Evolutionary conservation across 1,284 basidiomycete species (phyloP).

Genomic region (Cronartium ribicola): DNA sequence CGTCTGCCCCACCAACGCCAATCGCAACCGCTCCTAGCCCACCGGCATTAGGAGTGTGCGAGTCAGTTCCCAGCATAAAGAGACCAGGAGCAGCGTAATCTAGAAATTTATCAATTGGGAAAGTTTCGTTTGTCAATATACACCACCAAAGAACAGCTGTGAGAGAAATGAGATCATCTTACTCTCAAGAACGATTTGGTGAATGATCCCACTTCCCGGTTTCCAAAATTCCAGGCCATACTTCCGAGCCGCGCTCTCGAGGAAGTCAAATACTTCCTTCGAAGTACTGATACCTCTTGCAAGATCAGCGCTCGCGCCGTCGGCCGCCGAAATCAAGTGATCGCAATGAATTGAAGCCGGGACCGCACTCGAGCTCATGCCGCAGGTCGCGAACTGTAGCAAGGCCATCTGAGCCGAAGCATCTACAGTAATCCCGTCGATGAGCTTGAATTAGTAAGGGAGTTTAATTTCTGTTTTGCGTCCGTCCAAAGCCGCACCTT

Average conservation of each 20-base stretch:
- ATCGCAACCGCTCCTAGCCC: constrained; percentile 97
- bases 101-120: constrained; percentile 9
- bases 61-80: constrained; percentile 67
- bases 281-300: constrained; percentile 56
- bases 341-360: constrained; percentile 90
- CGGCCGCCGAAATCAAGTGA: constrained; percentile 67
- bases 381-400: constrained; percentile 98
- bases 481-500: constrained; percentile 54
- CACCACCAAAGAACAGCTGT: neutral
- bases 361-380: constrained; percentile 76
- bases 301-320: constrained; percentile 76
- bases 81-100: constrained; percentile 55
- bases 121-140: no score
- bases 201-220: constrained; percentile 85
- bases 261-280: constrained; percentile 95
- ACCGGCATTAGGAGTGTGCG: constrained; percentile 97
- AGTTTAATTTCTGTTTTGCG: neutral
- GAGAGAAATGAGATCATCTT: neutral
- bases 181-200: constrained; percentile 96
- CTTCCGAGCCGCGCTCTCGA: constrained; percentile 88
- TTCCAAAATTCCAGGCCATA: constrained; percentile 65
- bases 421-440: constrained; percentile 55
- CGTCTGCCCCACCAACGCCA: constrained; percentile 97
- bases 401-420: constrained; percentile 94
- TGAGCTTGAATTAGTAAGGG: neutral